Evolutionary conservation across 257 asterid species (phyloP), one percentile per base, ranked within the genome.

Genomic region (Nicotiana benthamiana): DNA sequence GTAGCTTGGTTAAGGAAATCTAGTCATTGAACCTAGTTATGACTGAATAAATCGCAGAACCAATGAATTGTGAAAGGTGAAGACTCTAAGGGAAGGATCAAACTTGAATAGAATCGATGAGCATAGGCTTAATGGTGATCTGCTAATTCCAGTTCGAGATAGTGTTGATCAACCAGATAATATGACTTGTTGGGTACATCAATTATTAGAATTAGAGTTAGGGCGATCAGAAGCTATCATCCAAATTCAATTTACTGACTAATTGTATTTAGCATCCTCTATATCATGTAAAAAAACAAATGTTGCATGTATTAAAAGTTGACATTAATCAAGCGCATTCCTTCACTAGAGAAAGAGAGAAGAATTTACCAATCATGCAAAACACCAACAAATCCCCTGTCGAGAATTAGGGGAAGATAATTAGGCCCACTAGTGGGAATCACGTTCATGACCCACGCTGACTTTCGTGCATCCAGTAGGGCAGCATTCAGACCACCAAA

Each of bases 381-480:
- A 80, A 94, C 92, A 46, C 99, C 99, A 9, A 90, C 66, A 70
- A 94, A 90, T 79, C 99, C 98, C 77, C 99, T 82, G 88, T 96
- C 99, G 3, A 90, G 85, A 78, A 96, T 88, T 80, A 96, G 80
- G 68, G 99, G 98, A 75, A 96, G 94, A 80, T 86, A 87, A 83
- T 96, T 90, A 26, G 83, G 89, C 51, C 94, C 97, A 56, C 92
- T 89, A 60, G 93, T 87, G 18, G 99, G 97, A 66, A 96, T 90
- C 77, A 89, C 99, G 81, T 96, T 96, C 99, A 96, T 96, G 77
- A 94, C 99, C 99, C 99, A 96, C 34, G 84, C 97, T 7, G 97
- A 96, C 86, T 90, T 96, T 75, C 91, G 91, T 65, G 92, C 88
- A 75, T 91, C 97, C 82, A 93, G 86, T 51, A 96, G 81, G 74